Evolutionary conservation across 176 grass and related monocot species (phyloP), one percentile per base, ranked within the genome.

Genomic region (Oropetium thomaeum): DNA sequence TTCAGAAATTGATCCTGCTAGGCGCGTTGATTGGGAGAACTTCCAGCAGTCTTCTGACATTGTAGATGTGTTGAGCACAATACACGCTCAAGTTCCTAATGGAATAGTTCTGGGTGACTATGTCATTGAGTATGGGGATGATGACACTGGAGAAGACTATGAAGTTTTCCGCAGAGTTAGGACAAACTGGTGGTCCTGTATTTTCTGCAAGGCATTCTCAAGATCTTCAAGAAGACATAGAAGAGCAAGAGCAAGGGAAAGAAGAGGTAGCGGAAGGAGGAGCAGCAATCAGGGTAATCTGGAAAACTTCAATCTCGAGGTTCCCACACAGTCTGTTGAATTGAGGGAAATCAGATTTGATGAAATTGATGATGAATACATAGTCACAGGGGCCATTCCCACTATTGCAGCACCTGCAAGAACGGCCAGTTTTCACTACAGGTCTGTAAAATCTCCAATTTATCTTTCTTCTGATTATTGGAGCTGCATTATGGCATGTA

Each of bases 41-140:
- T 94, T 94, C 63, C 96, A 98, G 81, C 96, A 94, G 35, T 94
- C 90, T 22, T 98, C 96, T 69, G 96, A 98, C 62, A 95, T 98
- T 43, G 90, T 98, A 5, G 96, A 98, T 89, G 96, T 98, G 14
- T 51, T 98, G 75, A 98, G 91, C 87, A 98, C 91, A 14, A 94
- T 98, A 79, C 91, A 94, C 62, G 81, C 91, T 6, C 90, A 98
- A 69, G 96, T 92, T 64, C 96, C 96, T 7, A 93, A 88, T 65
- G 96, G 89, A 3, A 90, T 98, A 17, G 87, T 98, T 71, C 79
- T 98, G 2, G 96, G 96, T 63, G 96, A 98, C 30, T 98, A 98
- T 90, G 96, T 98, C 14, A 98, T 98, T 41, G 96, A 98, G 53
- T 98, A 98, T 84, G 96, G 89, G 1, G 91, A 95, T 82, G 91